A percentile compares a stretch with the other conserved stretches of the same genome.
phyloP scores from a whole-genome alignment of 2,329 filamentous ascomycete genomes.

The Phialophora verrucosa region DNA sequence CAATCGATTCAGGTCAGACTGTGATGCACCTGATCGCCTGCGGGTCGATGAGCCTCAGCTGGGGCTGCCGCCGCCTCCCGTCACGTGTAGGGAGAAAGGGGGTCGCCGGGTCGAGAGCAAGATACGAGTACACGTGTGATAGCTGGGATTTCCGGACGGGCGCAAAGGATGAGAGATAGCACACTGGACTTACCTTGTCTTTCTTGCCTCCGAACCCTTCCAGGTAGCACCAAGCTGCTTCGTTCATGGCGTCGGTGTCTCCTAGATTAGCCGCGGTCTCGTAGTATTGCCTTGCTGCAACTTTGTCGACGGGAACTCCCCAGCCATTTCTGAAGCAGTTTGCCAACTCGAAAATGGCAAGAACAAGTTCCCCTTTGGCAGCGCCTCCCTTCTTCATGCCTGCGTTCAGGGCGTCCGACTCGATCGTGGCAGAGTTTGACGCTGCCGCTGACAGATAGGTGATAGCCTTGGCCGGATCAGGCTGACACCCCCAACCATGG shows the following conservation, averaged over 20 bases:
- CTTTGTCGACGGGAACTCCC: slow-evolving; percentile 84
- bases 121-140: slow-evolving; percentile 9
- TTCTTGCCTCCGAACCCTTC: slow-evolving; percentile 98
- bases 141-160: slow-evolving; percentile 11
- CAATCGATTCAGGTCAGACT: slow-evolving; percentile 6
- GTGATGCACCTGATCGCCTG: slow-evolving; percentile 15
- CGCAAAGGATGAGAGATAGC: slow-evolving; percentile 2
- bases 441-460: slow-evolving; percentile 87
- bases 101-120: background rate
- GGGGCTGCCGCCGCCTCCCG: slow-evolving; percentile 17
- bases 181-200: slow-evolving; percentile 79
- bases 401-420: slow-evolving; percentile 81
- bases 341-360: slow-evolving; percentile 90
- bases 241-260: slow-evolving; percentile 95
- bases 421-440: slow-evolving; percentile 84
- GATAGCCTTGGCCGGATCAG: slow-evolving; percentile 74
- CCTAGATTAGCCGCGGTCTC: slow-evolving; percentile 96
- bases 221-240: slow-evolving; percentile 92
- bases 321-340: slow-evolving; percentile 86
- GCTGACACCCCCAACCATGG: slow-evolving; percentile 88
- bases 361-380: slow-evolving; percentile 92
- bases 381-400: slow-evolving; percentile 92
- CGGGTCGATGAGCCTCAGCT: slow-evolving; percentile 31
- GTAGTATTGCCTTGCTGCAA: slow-evolving; percentile 89
- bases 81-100: slow-evolving; percentile 28